Percentiles rank a stretch among this genome's conserved stretches.
These are phyloP conservation scores for Plasmodium knowlesi DNA, from an alignment of 169 alveolate genomes.

Conservation along the genomic window DNA sequence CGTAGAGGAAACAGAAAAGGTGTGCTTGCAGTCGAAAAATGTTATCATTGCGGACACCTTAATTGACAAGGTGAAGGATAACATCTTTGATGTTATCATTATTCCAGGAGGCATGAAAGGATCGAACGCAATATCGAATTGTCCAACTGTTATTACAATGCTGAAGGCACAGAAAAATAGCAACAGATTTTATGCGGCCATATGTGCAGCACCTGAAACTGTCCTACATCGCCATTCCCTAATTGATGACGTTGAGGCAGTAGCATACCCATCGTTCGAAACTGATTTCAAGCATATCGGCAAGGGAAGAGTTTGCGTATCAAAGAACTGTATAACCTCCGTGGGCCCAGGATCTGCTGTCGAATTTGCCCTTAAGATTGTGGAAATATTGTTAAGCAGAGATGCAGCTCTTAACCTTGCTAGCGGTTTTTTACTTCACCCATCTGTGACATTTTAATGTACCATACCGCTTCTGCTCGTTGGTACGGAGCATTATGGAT, in stretches of 20 bases:
- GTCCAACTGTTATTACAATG: slow-evolving; percentile 70
- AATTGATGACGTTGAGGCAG: slow-evolving; percentile 83
- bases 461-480: neutral
- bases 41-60: slow-evolving; percentile 77
- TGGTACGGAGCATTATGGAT: neutral
- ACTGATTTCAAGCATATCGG: slow-evolving; percentile 80
- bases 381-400: slow-evolving; percentile 79
- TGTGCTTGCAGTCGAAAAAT: slow-evolving; percentile 57
- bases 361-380: slow-evolving; percentile 84
- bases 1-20: slow-evolving; percentile 52
- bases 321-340: slow-evolving; percentile 84
- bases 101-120: slow-evolving; percentile 87
- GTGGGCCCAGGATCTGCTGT: slow-evolving; percentile 85
- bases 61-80: slow-evolving; percentile 75
- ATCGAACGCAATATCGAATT: slow-evolving; percentile 69
- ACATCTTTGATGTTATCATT: slow-evolving; percentile 78
- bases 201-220: slow-evolving; percentile 86
- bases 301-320: slow-evolving; percentile 82
- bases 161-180: slow-evolving; percentile 78
- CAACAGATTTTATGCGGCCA: slow-evolving; percentile 84
- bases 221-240: slow-evolving; percentile 82
- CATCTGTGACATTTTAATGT: slow-evolving; percentile 45
- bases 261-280: slow-evolving; percentile 84
- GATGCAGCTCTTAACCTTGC: slow-evolving; percentile 61
- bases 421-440: slow-evolving; percentile 50